phyloP scores from a whole-genome alignment of 139 green algal species.

The Monoraphidium neglectum region DNA sequence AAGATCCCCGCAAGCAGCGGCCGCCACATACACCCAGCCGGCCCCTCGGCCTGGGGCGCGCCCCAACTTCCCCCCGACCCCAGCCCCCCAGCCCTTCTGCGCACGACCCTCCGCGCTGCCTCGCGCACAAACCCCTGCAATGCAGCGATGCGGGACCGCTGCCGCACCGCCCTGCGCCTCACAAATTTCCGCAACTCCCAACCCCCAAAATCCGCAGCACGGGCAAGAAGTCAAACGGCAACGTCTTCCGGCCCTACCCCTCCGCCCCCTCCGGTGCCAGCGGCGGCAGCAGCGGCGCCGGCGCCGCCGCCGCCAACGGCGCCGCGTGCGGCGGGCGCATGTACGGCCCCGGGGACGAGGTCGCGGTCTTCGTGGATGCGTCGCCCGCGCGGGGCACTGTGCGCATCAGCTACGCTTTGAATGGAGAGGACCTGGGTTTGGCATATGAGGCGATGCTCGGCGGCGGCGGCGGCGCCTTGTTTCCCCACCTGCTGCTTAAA shows the following conservation, averaged over 20 bases:
- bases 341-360: constrained; percentile 26
- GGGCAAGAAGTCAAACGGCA: constrained; percentile 2
- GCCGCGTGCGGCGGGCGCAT: too few species aligned
- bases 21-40: too few species aligned
- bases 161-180: background rate
- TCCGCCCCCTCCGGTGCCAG: background rate
- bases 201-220: background rate
- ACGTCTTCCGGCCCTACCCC: background rate
- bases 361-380: constrained; percentile 36
- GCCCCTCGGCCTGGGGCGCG: too few species aligned
- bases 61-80: too few species aligned
- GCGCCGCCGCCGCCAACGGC: too few species aligned
- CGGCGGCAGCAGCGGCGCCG: background rate
- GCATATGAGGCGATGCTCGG: constrained; percentile 1
- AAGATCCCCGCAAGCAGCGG: too few species aligned
- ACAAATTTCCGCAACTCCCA: background rate
- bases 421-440: constrained; percentile 11
- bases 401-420: constrained; percentile 27
- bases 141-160: background rate
- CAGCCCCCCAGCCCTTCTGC: too few species aligned
- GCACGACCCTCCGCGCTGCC: too few species aligned
- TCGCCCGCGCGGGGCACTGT: background rate
- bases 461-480: constrained; percentile 14
- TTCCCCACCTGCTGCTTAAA: constrained; percentile 57
- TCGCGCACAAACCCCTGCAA: background rate